Conservation (phyloP, 2,329 filamentous ascomycete genomes). For the Xylaria sp. region DNA sequence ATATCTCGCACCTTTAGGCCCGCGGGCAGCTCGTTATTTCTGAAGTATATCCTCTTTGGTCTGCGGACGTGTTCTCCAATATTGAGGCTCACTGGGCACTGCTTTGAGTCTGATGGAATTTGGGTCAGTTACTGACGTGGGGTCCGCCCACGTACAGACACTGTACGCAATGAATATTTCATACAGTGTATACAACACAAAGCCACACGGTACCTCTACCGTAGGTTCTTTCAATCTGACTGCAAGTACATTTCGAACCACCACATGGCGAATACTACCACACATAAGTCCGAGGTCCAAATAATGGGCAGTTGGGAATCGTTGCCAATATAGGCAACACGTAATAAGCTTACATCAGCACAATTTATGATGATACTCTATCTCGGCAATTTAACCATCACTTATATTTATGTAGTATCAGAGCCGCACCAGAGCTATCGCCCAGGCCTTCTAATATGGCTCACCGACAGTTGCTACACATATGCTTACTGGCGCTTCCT, state of each 20-base stretch:
- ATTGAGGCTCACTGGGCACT: slow-evolving; percentile 9
- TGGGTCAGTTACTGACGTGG: slow-evolving; percentile 12
- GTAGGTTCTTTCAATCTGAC: too few species aligned
- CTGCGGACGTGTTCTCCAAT: not conserved
- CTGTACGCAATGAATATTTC: not conserved
- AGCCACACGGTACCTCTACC: not conserved
- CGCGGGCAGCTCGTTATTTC: not conserved
- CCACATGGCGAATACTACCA: too few species aligned
- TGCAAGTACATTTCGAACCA: too few species aligned
- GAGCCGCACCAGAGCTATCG: not conserved
- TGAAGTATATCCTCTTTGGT: not conserved
- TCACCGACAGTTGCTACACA: not conserved
- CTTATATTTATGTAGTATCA: not conserved
- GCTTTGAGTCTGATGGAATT: not conserved
- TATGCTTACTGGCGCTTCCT: slow-evolving; percentile 44
- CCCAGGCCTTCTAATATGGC: not conserved
- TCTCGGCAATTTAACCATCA: not conserved
- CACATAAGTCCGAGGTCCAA: too few species aligned
- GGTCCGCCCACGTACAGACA: not conserved
- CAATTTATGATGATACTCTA: not conserved
- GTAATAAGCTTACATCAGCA: not conserved
- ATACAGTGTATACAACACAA: slow-evolving; percentile 1
- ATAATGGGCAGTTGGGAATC: not conserved
- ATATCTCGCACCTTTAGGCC: slow-evolving; percentile 60
- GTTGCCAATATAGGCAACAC: too few species aligned